These are phyloP conservation scores for Prinsepia uniflora DNA, from an alignment of 306 rosid genomes.

Conservation along the genomic window DNA sequence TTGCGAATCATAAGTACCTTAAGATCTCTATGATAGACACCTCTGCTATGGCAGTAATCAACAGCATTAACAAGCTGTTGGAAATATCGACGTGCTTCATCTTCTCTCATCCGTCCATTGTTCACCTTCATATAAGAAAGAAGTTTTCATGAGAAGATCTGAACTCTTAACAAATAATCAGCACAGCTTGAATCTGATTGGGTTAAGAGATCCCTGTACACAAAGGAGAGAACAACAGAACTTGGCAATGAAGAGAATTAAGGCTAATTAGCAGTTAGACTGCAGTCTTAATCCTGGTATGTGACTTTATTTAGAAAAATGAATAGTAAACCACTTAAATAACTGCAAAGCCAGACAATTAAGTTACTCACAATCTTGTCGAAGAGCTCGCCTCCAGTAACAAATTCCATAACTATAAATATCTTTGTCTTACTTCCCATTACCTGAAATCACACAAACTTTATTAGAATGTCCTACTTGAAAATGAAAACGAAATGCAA, in stretches of 20 bases:
- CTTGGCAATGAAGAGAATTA: constrained; percentile 2
- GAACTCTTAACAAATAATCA: constrained; percentile 10
- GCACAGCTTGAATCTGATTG: not conserved
- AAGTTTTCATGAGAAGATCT: constrained; percentile 18
- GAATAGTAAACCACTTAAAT: constrained; percentile 1
- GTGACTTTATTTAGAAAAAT: not conserved
- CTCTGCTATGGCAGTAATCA: constrained; percentile 99
- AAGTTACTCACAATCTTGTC: constrained; percentile 85
- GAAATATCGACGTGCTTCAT: constrained; percentile 88
- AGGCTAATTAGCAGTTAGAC: constrained; percentile 9
- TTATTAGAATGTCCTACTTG: not conserved
- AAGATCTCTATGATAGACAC: constrained; percentile 91
- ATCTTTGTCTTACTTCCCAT: constrained; percentile 96
- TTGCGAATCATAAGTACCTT: constrained; percentile 48
- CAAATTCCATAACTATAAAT: constrained; percentile 88
- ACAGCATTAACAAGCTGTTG: constrained; percentile 96
- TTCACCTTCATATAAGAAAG: constrained; percentile 56
- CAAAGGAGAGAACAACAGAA: constrained; percentile 9
- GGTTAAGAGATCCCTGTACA: constrained; percentile 19
- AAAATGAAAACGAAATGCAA: constrained; percentile 7
- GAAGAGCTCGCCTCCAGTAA: constrained; percentile 96
- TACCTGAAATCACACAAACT: constrained; percentile 50
- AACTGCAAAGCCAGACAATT: constrained; percentile 14
- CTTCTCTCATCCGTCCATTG: constrained; percentile 86
- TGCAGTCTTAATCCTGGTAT: not conserved